A percentile compares a stretch with the other conserved stretches of the same genome.
These are phyloP conservation scores for Suillus plorans DNA, from an alignment of 768 basidiomycete genomes.

Conservation along the genomic window DNA sequence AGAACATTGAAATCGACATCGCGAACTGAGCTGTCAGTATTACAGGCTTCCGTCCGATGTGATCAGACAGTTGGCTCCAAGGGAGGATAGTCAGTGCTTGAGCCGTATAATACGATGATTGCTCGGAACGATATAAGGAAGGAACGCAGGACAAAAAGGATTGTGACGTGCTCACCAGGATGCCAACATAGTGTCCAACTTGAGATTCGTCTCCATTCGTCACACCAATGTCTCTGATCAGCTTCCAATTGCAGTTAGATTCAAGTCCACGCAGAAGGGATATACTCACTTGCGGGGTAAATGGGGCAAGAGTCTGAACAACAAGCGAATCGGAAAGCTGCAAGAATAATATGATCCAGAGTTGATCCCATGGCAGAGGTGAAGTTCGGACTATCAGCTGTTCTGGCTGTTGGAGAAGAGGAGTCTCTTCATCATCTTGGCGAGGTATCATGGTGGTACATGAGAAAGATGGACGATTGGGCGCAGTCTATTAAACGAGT, in stretches of 20 bases:
- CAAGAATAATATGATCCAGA: conserved; percentile 61
- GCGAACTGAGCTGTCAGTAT: conserved; percentile 39
- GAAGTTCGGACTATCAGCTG: conserved; percentile 27
- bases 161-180: conserved; percentile 28
- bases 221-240: conserved; percentile 18
- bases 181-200: conserved; percentile 44
- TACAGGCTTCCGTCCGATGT: conserved; percentile 41
- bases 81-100: conserved; percentile 42
- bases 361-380: conserved; percentile 63
- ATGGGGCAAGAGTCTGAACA: conserved; percentile 68
- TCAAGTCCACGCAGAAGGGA: neutral
- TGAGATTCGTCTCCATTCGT: conserved; percentile 39
- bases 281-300: conserved; percentile 56
- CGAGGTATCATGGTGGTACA: conserved; percentile 20
- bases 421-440: conserved; percentile 52
- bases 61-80: conserved; percentile 44
- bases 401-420: conserved; percentile 39
- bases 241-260: neutral
- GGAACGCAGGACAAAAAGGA: too few species aligned
- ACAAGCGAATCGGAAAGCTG: conserved; percentile 74
- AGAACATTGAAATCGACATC: conserved; percentile 38
- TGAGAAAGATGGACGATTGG: conserved; percentile 7
- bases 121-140: conserved; percentile 20
- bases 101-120: conserved; percentile 43
- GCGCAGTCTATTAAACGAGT: neutral